A percentile compares a stretch with the other conserved stretches of the same genome.
Conservation (phyloP, 2,329 filamentous ascomycete species). For the Teratosphaeria pseudoeucalypti region DNA sequence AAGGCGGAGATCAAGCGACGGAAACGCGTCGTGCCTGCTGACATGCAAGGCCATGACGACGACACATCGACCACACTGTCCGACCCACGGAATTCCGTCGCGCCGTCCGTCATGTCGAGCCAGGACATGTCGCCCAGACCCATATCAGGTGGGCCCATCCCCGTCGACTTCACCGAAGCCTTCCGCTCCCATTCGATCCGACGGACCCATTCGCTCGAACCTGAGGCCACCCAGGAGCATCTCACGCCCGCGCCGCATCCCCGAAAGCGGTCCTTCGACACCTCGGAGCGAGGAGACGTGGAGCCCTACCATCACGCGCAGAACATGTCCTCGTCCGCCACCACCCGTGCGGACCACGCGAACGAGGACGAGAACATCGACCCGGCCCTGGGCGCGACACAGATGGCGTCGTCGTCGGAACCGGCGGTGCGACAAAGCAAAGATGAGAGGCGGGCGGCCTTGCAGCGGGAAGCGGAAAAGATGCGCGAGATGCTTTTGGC, state of each 20-base stretch:
- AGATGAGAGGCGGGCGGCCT: slow-evolving; percentile 52
- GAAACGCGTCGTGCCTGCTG: slow-evolving; percentile 83
- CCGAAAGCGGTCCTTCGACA: slow-evolving; percentile 60
- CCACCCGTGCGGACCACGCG: neutral
- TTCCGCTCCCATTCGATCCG: slow-evolving; percentile 9
- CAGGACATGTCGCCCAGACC: slow-evolving; percentile 9
- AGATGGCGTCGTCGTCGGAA: slow-evolving; percentile 11
- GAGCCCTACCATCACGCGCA: slow-evolving; percentile 13
- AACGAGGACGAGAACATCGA: slow-evolving; percentile 22
- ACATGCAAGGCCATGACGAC: slow-evolving; percentile 26
- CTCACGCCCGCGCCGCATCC: slow-evolving; percentile 9
- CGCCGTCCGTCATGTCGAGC: slow-evolving; percentile 33
- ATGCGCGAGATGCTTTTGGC: slow-evolving; percentile 64
- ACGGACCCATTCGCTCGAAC: neutral
- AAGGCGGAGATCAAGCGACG: slow-evolving; percentile 93
- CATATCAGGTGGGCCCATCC: slow-evolving; percentile 17
- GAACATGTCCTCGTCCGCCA: slow-evolving; percentile 8
- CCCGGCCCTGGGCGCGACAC: slow-evolving; percentile 25
- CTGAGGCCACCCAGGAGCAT: neutral
- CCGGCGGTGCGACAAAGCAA: slow-evolving; percentile 30
- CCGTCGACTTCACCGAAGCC: slow-evolving; percentile 28
- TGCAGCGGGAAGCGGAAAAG: slow-evolving; percentile 62
- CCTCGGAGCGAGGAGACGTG: slow-evolving; percentile 4
- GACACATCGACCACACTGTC: slow-evolving; percentile 18
- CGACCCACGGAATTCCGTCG: slow-evolving; percentile 36